A percentile compares a stretch with the other conserved stretches of the same genome.
phyloP scores from a whole-genome alignment of 1,139 yeast genomes.

The Pneumocystis carinii region DNA sequence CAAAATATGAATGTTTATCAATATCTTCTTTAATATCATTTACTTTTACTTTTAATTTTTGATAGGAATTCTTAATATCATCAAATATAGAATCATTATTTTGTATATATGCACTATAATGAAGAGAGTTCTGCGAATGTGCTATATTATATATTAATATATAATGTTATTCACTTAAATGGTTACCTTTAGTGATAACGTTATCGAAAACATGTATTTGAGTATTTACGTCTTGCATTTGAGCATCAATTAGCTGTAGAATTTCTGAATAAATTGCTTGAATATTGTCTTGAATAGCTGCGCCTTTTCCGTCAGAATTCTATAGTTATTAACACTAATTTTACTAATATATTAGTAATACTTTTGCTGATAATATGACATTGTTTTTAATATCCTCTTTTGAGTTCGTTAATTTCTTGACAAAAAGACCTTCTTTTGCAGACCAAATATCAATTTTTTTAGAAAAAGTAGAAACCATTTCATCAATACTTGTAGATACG shows the following conservation, averaged over 20 bases:
- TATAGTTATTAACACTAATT: neutral
- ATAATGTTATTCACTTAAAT: neutral
- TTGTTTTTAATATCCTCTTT: conserved; percentile 15
- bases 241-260: conserved; percentile 13
- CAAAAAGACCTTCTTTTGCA: conserved; percentile 13
- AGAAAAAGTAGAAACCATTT: conserved; percentile 10
- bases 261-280: conserved; percentile 15
- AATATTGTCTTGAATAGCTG: conserved; percentile 13
- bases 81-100: conserved; percentile 5
- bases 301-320: conserved; percentile 13
- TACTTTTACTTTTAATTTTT: conserved; percentile 4
- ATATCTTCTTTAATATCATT: conserved; percentile 11
- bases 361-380: conserved; percentile 12
- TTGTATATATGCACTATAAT: conserved; percentile 8
- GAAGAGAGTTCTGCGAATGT: conserved; percentile 12
- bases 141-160: conserved; percentile 7
- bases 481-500: conserved; percentile 6
- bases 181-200: conserved; percentile 9
- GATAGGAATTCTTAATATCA: conserved; percentile 6
- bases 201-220: conserved; percentile 16
- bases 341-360: neutral
- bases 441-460: conserved; percentile 13
- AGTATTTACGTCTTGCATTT: conserved; percentile 13
- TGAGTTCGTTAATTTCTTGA: conserved; percentile 11
- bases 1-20: conserved; percentile 9